Conservation (phyloP, 139 green algal species). For the Coelastrella sp. region DNA sequence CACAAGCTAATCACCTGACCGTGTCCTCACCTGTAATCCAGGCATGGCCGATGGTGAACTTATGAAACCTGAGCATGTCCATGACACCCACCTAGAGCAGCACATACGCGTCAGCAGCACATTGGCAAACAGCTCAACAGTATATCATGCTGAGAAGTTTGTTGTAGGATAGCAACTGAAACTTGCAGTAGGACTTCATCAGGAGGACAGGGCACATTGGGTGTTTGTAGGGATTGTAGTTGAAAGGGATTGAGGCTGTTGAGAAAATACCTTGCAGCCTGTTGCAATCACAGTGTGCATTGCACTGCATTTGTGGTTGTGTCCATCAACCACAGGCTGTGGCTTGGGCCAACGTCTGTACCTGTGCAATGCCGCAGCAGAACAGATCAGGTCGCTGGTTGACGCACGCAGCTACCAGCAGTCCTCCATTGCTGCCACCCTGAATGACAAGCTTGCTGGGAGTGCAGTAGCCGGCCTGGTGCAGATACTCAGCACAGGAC, state of each 20-base stretch:
- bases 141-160: too few species aligned
- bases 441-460: conserved; percentile 81
- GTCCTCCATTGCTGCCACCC: conserved; percentile 90
- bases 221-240: too few species aligned
- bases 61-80: conserved; percentile 96
- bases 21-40: conserved; percentile 63
- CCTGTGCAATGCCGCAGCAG: conserved; percentile 80
- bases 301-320: too few species aligned
- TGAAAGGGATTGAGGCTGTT: too few species aligned
- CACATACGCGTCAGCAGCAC: neutral
- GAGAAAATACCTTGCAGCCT: too few species aligned
- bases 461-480: conserved; percentile 67
- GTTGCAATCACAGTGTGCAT: too few species aligned
- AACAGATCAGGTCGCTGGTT: conserved; percentile 96
- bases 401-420: conserved; percentile 92
- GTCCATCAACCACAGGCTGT: too few species aligned
- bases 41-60: conserved; percentile 94
- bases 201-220: too few species aligned
- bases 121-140: too few species aligned
- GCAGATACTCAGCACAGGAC: conserved; percentile 82
- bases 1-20: too few species aligned
- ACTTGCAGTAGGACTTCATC: neutral
- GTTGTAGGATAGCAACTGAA: neutral
- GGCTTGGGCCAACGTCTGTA: conserved; percentile 9
- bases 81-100: conserved; percentile 6